These are phyloP conservation scores for Salix udensis DNA, from an alignment of 345 rosid species.

Conservation along the genomic window DNA sequence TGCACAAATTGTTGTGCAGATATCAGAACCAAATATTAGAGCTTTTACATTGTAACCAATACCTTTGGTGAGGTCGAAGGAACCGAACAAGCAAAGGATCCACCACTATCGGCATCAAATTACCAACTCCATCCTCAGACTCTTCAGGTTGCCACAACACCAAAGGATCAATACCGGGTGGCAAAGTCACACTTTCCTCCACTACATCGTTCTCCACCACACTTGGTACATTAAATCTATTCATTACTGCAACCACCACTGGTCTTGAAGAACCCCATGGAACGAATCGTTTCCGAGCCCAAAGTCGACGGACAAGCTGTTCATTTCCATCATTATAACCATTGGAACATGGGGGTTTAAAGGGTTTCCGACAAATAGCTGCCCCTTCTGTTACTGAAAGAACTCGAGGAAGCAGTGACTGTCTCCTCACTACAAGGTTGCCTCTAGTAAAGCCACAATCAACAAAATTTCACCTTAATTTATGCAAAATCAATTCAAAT, in stretches of 20 bases:
- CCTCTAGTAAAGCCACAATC: constrained; percentile 49
- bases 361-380: constrained; percentile 85
- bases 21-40: background rate
- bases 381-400: constrained; percentile 87
- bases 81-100: constrained; percentile 83
- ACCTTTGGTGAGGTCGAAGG: constrained; percentile 99
- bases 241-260: constrained; percentile 45
- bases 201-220: constrained; percentile 37
- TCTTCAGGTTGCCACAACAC: constrained; percentile 82
- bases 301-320: constrained; percentile 75
- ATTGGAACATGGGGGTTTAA: constrained; percentile 72
- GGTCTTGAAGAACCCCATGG: constrained; percentile 89
- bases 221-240: constrained; percentile 23
- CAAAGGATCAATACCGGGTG: constrained; percentile 80
- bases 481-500: background rate
- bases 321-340: constrained; percentile 54
- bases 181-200: constrained; percentile 61
- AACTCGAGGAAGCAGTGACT: constrained; percentile 77
- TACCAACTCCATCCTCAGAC: constrained; percentile 36
- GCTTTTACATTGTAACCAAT: constrained; percentile 1
- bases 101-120: constrained; percentile 48
- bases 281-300: constrained; percentile 81
- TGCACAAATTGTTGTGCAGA: background rate
- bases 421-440: constrained; percentile 73
- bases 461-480: constrained; percentile 2